phyloP scores from a whole-genome alignment of 2,329 filamentous ascomycete genomes.

The Neofusicoccum ribis region DNA sequence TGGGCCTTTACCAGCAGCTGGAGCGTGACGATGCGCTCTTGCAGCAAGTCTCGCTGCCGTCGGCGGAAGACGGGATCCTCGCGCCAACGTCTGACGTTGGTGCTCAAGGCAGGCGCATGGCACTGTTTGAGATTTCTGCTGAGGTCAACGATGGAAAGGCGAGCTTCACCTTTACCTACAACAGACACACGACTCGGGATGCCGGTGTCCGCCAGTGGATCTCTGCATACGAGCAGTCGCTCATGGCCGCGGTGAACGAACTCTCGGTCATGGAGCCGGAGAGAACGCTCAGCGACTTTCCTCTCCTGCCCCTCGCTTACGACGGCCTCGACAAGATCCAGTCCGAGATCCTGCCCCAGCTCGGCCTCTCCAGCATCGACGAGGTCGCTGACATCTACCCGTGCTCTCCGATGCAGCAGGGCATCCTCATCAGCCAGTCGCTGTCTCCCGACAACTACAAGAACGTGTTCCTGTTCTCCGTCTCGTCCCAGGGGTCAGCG shows the following conservation, averaged over 20 bases:
- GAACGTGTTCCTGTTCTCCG: background rate
- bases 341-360: background rate
- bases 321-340: background rate
- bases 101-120: slow-evolving; percentile 42
- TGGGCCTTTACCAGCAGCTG: slow-evolving; percentile 53
- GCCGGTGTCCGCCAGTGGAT: slow-evolving; percentile 47
- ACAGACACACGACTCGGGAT: slow-evolving; percentile 50
- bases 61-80: background rate
- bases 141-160: slow-evolving; percentile 50
- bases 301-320: background rate
- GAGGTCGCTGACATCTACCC: slow-evolving; percentile 11
- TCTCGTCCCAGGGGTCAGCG: background rate
- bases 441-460: slow-evolving; percentile 2
- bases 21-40: slow-evolving; percentile 32
- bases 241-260: slow-evolving; percentile 33
- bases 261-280: background rate
- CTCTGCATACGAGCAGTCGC: slow-evolving; percentile 35
- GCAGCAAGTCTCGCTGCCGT: background rate
- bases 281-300: slow-evolving; percentile 1
- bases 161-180: slow-evolving; percentile 54
- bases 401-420: slow-evolving; percentile 18
- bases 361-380: slow-evolving; percentile 25
- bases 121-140: slow-evolving; percentile 55
- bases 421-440: slow-evolving; percentile 10
- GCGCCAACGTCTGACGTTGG: slow-evolving; percentile 5